These are phyloP conservation scores for Ambrosia trifida DNA, from an alignment of 129 eudicot species.

Conservation along the genomic window DNA sequence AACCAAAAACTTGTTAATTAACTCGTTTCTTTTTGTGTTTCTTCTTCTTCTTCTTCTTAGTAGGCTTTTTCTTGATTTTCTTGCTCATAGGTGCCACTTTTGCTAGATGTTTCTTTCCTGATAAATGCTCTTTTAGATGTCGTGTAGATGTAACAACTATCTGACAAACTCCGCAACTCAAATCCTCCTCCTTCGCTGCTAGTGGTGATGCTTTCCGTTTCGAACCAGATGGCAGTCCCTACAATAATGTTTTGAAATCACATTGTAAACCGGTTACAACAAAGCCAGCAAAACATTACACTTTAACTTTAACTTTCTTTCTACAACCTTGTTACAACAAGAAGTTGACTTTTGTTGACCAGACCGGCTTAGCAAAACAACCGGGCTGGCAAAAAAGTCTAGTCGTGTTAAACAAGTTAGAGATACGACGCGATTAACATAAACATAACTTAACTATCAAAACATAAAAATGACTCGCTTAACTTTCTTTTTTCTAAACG, in stretches of 20 bases:
- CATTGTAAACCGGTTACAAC: no score
- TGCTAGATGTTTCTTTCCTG: neutral
- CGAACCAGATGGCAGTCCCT: conserved; percentile 42
- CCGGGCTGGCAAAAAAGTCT: no score
- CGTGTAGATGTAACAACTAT: conserved; percentile 44
- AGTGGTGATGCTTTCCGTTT: conserved; percentile 44
- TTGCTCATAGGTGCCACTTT: conserved; percentile 34
- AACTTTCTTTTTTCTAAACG: no score
- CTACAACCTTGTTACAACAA: no score
- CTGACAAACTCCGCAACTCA: conserved; percentile 54
- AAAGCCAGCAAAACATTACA: no score
- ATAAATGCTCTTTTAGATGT: conserved; percentile 21
- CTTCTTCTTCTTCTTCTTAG: neutral
- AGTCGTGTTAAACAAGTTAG: no score
- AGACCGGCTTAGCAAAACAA: no score
- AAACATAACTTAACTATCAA: no score
- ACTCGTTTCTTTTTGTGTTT: neutral
- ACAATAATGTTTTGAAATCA: conserved; percentile 5
- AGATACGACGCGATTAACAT: no score
- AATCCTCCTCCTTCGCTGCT: conserved; percentile 27
- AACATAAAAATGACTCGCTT: no score
- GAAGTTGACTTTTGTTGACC: no score
- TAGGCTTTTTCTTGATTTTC: neutral
- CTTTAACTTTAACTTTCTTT: no score
- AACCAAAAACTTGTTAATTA: neutral